These are phyloP conservation scores for Sarcodon aspratus DNA, from an alignment of 768 basidiomycete species.

Conservation along the genomic window DNA sequence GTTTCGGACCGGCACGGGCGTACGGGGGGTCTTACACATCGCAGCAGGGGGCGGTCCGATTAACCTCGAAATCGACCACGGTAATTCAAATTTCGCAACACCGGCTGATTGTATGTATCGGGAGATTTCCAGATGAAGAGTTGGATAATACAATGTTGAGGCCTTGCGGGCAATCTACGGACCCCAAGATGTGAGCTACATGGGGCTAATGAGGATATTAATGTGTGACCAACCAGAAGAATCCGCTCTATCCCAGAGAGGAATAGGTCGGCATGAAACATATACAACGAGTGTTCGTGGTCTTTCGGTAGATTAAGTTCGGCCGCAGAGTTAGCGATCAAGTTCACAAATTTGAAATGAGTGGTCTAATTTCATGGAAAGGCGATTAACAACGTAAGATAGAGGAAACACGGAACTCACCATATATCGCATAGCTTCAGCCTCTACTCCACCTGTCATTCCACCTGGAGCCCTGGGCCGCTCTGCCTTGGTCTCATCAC, in stretches of 20 bases:
- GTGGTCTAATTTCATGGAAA: constrained; percentile 44
- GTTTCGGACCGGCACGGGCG: neutral
- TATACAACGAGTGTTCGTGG: constrained; percentile 65
- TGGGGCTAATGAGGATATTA: neutral
- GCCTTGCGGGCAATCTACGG: constrained; percentile 87
- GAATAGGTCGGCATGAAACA: constrained; percentile 82
- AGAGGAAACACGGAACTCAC: constrained; percentile 34
- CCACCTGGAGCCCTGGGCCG: constrained; percentile 91
- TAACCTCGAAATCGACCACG: constrained; percentile 70
- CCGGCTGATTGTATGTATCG: constrained; percentile 68
- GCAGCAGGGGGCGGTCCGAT: constrained; percentile 67
- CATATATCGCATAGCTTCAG: constrained; percentile 92
- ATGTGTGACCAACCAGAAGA: constrained; percentile 49
- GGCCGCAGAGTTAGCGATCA: constrained; percentile 54
- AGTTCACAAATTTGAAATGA: constrained; percentile 82
- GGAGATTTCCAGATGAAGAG: constrained; percentile 86
- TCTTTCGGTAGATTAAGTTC: constrained; percentile 56
- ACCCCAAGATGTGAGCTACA: neutral
- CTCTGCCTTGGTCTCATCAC: constrained; percentile 78
- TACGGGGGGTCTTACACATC: constrained; percentile 32
- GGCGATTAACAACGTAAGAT: neutral
- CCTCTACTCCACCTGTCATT: constrained; percentile 98
- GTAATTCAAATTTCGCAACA: constrained; percentile 63
- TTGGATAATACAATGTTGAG: constrained; percentile 88
- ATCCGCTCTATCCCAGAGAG: constrained; percentile 87